Evolutionary conservation across 1,284 basidiomycete genomes (phyloP).

Genomic region (Jaminaea rosea): DNA sequence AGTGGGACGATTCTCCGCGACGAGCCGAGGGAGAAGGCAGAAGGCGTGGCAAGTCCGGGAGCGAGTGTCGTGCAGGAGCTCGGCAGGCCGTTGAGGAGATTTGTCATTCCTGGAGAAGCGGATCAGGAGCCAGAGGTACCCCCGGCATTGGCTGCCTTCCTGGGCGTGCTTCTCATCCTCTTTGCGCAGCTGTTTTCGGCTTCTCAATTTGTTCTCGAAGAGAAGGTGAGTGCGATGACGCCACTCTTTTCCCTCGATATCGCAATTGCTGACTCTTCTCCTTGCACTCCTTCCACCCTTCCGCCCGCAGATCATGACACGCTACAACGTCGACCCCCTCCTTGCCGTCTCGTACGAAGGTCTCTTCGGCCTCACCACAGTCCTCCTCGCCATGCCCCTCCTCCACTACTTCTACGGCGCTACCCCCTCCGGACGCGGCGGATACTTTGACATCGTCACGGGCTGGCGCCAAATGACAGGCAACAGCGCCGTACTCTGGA

Average conservation of each 20-base stretch:
- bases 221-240: constrained; percentile 15
- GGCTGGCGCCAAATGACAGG: constrained; percentile 82
- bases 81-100: too few species aligned
- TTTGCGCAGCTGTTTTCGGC: constrained; percentile 96
- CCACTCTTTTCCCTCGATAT: background rate
- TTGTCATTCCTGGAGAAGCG: constrained; percentile 1
- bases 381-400: constrained; percentile 65
- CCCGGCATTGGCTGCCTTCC: constrained; percentile 33
- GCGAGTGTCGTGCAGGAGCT: too few species aligned
- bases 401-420: constrained; percentile 54
- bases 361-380: constrained; percentile 73
- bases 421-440: constrained; percentile 54
- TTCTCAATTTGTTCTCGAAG: constrained; percentile 83
- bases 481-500: constrained; percentile 67
- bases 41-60: background rate
- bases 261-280: background rate
- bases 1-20: constrained; percentile 54
- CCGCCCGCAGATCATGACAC: constrained; percentile 60
- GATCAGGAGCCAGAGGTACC: constrained; percentile 28
- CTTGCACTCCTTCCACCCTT: background rate
- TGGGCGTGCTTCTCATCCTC: constrained; percentile 76
- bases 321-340: constrained; percentile 79
- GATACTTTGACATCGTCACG: constrained; percentile 82
- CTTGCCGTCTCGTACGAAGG: constrained; percentile 91
- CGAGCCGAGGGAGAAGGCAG: too few species aligned